These are phyloP conservation scores for Colletotrichum sp. DNA, from an alignment of 2,329 filamentous ascomycete species.

Conservation along the genomic window DNA sequence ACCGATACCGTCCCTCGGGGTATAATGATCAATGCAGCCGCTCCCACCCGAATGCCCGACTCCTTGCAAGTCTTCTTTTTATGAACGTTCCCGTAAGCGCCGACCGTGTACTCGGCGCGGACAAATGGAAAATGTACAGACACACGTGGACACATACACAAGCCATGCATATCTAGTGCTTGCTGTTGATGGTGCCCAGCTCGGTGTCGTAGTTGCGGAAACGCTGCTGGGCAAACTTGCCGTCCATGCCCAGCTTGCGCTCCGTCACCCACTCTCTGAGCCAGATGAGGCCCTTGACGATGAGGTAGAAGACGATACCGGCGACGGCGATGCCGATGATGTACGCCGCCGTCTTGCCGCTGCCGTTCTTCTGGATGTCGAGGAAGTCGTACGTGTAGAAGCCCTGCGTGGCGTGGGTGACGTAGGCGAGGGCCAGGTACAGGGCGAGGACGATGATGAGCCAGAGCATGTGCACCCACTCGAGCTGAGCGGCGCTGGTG, in stretches of 20 bases:
- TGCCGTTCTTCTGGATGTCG: slow-evolving; percentile 57
- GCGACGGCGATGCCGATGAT: slow-evolving; percentile 63
- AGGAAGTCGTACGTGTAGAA: slow-evolving; percentile 84
- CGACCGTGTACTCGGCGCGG: background rate
- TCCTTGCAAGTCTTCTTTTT: background rate
- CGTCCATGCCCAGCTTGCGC: slow-evolving; percentile 46
- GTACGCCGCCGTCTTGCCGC: slow-evolving; percentile 67
- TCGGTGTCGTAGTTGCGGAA: slow-evolving; percentile 24
- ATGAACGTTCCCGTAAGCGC: background rate
- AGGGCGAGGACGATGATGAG: slow-evolving; percentile 72
- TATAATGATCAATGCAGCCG: slow-evolving; percentile 1
- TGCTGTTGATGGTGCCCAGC: slow-evolving; percentile 20
- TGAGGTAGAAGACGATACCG: slow-evolving; percentile 55
- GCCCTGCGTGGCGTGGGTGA: slow-evolving; percentile 71
- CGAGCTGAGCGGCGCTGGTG: slow-evolving; percentile 55
- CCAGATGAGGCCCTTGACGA: slow-evolving; percentile 57
- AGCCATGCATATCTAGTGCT: background rate
- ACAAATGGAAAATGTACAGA: background rate
- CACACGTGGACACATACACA: background rate
- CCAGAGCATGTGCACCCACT: slow-evolving; percentile 70
- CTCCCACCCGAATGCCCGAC: background rate
- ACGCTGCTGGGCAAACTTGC: slow-evolving; percentile 41
- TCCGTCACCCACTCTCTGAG: slow-evolving; percentile 55
- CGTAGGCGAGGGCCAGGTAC: slow-evolving; percentile 77
- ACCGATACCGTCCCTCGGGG: background rate